Evolutionary conservation across 768 basidiomycete species (phyloP), one percentile per base, ranked within the genome.

Genomic region (Leccinum subtestaceum): DNA sequence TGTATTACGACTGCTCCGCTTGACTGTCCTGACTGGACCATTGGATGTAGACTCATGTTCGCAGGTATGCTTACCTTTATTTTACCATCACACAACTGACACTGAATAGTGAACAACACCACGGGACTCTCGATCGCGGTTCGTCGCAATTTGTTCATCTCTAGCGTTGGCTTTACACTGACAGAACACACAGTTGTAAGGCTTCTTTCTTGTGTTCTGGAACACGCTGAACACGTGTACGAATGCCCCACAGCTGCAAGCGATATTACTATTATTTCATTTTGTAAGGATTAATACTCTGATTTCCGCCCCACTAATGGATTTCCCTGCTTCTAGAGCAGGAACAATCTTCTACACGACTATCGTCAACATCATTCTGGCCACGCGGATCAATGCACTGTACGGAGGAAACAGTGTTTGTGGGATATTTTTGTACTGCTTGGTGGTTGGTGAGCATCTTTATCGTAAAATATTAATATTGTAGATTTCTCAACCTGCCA

Each of bases 361-460:
- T 4, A 40, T 53, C 10, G 66, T 70, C 57, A 70, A 69, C 19
- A 7, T 70, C 7, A 55, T 69, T 55, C 56, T 68, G 21, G 60
- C 60, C 3, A 59, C 63, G 29, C 63, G 67, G 31, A 62, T 65
- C 52, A 53, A 60, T 19, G 68, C 68, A 15, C n/a, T 69, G 31
- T 58, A 68, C 47, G 2, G 2, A 27, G 52, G 27, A 17, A 53
- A 45, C 10, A 52, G 12, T 36, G 17, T 7, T 5, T 61, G 49
- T 32, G 19, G 43, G 11, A 1, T 29, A 15, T 34, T 67, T n/a
- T 55, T 69, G n/a, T 7, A 40, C 13, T 61, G 27, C 4, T 23
- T 70, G 46, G 63, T 70, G 15, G 27, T 59, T 13, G 61, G 68
- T 70, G 46, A 51, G 68, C 23, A 32, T 13, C 29, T 25, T 36